A percentile compares a stretch with the other conserved stretches of the same genome.
Conservation (phyloP, 2,329 filamentous ascomycete genomes). For the Ascochyta viciae-villosae region DNA sequence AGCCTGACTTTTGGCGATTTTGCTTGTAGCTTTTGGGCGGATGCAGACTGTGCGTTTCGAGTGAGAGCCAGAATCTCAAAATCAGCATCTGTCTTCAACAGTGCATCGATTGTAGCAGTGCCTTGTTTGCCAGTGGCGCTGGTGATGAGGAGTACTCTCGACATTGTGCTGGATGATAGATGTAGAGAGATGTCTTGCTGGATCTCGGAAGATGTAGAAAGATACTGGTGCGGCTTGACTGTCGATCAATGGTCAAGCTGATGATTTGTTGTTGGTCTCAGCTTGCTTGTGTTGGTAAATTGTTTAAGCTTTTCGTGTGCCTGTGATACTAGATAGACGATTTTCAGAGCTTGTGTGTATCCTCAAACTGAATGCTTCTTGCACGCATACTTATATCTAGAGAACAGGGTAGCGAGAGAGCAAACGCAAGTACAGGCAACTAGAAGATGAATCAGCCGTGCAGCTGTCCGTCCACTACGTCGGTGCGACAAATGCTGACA, state of each 20-base stretch:
- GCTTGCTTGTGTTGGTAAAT: neutral
- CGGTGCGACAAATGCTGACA: neutral
- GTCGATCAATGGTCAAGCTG: neutral
- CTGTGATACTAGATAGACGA: neutral
- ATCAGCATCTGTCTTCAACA: constrained; percentile 43
- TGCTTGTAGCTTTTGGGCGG: constrained; percentile 57
- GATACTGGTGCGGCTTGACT: neutral
- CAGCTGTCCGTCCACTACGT: neutral
- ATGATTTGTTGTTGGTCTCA: neutral
- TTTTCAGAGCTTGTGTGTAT: neutral
- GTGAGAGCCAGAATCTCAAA: constrained; percentile 65
- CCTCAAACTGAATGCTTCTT: neutral
- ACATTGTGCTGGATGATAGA: neutral
- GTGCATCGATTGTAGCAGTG: constrained; percentile 49
- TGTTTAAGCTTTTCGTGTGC: neutral
- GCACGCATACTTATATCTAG: neutral
- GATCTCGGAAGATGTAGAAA: neutral
- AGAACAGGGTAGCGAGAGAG: neutral
- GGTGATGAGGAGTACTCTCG: constrained; percentile 46
- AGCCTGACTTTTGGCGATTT: constrained; percentile 59
- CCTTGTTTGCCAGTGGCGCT: constrained; percentile 57
- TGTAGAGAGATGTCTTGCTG: too few species aligned
- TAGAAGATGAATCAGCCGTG: neutral
- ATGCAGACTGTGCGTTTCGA: constrained; percentile 57
- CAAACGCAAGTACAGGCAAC: neutral